phyloP scores from a whole-genome alignment of 2,329 filamentous ascomycete species.

The Amauroascus verrucosus region DNA sequence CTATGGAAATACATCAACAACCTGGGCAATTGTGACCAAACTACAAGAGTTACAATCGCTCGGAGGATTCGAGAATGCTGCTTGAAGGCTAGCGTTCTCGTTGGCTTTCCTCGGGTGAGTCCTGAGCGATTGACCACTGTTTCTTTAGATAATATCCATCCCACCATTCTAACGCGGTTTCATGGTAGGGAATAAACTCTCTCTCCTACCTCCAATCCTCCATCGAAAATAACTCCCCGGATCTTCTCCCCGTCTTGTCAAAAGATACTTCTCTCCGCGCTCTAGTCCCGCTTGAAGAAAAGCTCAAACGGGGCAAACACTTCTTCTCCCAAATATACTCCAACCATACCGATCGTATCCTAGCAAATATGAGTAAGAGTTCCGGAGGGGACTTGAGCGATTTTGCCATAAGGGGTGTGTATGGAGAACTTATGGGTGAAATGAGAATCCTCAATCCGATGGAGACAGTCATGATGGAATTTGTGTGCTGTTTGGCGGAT shows the following conservation, averaged over 20 bases:
- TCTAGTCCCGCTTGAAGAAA: conserved; percentile 13
- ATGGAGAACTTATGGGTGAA: conserved; percentile 24
- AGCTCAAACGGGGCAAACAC: conserved; percentile 20
- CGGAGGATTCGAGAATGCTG: conserved; percentile 22
- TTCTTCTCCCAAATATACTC: conserved; percentile 23
- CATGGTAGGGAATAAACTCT: conserved; percentile 20
- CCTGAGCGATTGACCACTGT: background rate
- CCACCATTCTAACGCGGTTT: background rate
- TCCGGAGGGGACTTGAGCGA: conserved; percentile 23
- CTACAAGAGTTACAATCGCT: conserved; percentile 15
- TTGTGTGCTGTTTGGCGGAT: conserved; percentile 24
- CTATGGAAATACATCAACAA: conserved; percentile 21
- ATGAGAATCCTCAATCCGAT: conserved; percentile 18
- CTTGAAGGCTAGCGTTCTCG: conserved; percentile 23
- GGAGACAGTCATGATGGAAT: conserved; percentile 24
- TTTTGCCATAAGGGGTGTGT: conserved; percentile 23
- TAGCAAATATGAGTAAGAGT: conserved; percentile 20
- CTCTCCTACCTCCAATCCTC: conserved; percentile 20
- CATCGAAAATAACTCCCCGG: conserved; percentile 16
- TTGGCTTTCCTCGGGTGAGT: conserved; percentile 24
- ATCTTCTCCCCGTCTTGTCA: conserved; percentile 13
- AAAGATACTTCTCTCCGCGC: conserved; percentile 19
- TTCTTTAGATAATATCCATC: background rate
- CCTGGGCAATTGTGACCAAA: background rate
- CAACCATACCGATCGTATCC: conserved; percentile 21